phyloP scores from a whole-genome alignment of 1,284 basidiomycete genomes.

The Rhodotorula sp. region DNA sequence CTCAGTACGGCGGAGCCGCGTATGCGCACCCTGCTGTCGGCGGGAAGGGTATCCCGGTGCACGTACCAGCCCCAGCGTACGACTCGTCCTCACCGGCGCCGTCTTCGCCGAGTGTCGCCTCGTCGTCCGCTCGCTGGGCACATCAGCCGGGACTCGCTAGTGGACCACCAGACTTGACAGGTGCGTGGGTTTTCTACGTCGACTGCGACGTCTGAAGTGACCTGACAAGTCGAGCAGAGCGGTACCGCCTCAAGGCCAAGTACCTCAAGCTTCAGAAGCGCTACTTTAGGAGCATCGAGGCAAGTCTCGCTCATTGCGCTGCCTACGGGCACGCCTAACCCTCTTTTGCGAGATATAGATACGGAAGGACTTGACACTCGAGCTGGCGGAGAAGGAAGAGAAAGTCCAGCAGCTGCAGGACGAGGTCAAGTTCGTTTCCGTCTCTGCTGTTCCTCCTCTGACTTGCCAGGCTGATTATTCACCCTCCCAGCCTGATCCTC shows the following conservation, averaged over 20 bases:
- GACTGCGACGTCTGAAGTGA: no score
- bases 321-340: no score
- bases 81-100: not conserved
- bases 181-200: no score
- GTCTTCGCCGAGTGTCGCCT: not conserved
- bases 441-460: not conserved
- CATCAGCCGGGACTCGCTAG: constrained; percentile 1
- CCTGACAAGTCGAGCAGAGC: not conserved
- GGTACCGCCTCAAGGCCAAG: constrained; percentile 31
- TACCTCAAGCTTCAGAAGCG: constrained; percentile 29
- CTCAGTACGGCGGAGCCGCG: not conserved
- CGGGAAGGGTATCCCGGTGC: constrained; percentile 5
- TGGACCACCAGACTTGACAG: constrained; percentile 29
- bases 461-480: not conserved
- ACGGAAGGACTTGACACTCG: constrained; percentile 32
- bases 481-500: constrained; percentile 28
- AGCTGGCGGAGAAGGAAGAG: constrained; percentile 36
- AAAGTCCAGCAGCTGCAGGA: constrained; percentile 37
- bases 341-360: not conserved
- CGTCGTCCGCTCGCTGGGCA: not conserved
- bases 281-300: constrained; percentile 18
- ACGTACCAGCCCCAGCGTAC: constrained; percentile 8
- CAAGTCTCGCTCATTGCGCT: not conserved
- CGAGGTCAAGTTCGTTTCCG: constrained; percentile 34
- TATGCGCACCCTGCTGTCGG: constrained; percentile 1